Evolutionary conservation across 1,284 basidiomycete species (phyloP).

Genomic region (Puccinia hordei): DNA sequence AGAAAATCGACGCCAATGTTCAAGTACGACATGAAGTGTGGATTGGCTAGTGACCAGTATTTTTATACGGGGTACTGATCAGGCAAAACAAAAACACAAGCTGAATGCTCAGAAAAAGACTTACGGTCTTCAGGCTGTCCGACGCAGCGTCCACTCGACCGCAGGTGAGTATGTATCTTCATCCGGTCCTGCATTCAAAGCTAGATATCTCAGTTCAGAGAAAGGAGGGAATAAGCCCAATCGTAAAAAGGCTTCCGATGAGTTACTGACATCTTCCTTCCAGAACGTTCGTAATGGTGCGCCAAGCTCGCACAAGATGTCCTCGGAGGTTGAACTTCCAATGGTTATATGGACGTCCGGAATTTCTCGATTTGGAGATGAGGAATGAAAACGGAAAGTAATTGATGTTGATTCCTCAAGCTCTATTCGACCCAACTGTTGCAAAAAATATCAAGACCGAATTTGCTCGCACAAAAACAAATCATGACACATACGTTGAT

Average conservation of each 20-base stretch:
- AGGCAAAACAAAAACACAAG: slow-evolving; percentile 47
- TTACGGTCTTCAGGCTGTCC: slow-evolving; percentile 17
- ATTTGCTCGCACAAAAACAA: background rate
- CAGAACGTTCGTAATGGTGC: slow-evolving; percentile 55
- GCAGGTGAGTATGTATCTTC: slow-evolving; percentile 52
- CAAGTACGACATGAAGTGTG: slow-evolving; percentile 57
- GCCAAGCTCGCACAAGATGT: slow-evolving; percentile 56
- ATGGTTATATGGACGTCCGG: slow-evolving; percentile 51
- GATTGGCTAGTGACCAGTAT: slow-evolving; percentile 49
- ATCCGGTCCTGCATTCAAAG: slow-evolving; percentile 54
- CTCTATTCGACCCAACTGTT: background rate
- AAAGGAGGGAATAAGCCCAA: background rate
- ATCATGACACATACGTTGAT: slow-evolving; percentile 49
- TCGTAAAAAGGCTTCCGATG: background rate
- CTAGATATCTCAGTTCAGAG: background rate
- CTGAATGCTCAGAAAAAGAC: background rate
- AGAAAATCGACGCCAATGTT: slow-evolving; percentile 56
- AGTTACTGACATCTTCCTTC: slow-evolving; percentile 56
- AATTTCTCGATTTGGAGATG: slow-evolving; percentile 19
- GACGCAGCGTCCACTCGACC: slow-evolving; percentile 3
- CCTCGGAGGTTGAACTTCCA: slow-evolving; percentile 54
- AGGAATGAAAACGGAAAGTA: slow-evolving; percentile 34
- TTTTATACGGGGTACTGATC: background rate
- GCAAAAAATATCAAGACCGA: slow-evolving; percentile 38
- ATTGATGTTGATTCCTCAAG: slow-evolving; percentile 20